Conservation (phyloP, 495 filamentous ascomycete species). For the Neurospora sp. region DNA sequence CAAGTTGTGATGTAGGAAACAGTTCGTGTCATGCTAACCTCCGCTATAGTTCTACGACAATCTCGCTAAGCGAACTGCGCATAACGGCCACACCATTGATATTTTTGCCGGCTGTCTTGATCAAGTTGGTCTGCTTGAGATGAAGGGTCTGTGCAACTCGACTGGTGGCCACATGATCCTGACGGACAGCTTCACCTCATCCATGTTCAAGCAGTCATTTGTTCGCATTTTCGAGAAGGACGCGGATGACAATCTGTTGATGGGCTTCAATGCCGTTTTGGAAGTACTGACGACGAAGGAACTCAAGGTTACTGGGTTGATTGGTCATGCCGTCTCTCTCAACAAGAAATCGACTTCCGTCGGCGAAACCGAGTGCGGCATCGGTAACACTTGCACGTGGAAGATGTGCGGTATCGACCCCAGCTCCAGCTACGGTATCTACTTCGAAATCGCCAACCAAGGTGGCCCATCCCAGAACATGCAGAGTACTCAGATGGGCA, state of each 20-base stretch:
- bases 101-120: slow-evolving; percentile 98
- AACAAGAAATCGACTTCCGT: slow-evolving; percentile 98
- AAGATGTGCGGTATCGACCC: slow-evolving; percentile 99
- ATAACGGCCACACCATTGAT: slow-evolving; percentile 96
- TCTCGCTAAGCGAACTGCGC: slow-evolving; percentile 88
- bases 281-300: slow-evolving; percentile 98
- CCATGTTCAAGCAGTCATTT: slow-evolving; percentile 99
- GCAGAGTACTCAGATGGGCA: slow-evolving; percentile 78
- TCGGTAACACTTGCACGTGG: slow-evolving; percentile 98
- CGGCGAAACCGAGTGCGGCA: slow-evolving; percentile 95
- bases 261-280: slow-evolving; percentile 97
- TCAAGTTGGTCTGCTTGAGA: slow-evolving; percentile 95
- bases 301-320: slow-evolving; percentile 95
- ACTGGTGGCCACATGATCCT: slow-evolving; percentile 98
- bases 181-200: slow-evolving; percentile 97
- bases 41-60: slow-evolving; percentile 81
- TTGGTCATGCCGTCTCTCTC: slow-evolving; percentile 89
- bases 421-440: slow-evolving; percentile 84
- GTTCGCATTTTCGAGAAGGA: slow-evolving; percentile 97
- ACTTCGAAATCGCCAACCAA: slow-evolving; percentile 96
- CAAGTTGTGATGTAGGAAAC: not conserved
- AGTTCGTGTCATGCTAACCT: slow-evolving; percentile 12
- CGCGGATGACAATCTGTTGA: slow-evolving; percentile 81
- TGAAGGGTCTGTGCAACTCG: slow-evolving; percentile 95
- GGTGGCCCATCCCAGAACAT: slow-evolving; percentile 78